Evolutionary conservation across 2,329 filamentous ascomycete genomes (phyloP).

Genomic region (Colletotrichum gigasporum): DNA sequence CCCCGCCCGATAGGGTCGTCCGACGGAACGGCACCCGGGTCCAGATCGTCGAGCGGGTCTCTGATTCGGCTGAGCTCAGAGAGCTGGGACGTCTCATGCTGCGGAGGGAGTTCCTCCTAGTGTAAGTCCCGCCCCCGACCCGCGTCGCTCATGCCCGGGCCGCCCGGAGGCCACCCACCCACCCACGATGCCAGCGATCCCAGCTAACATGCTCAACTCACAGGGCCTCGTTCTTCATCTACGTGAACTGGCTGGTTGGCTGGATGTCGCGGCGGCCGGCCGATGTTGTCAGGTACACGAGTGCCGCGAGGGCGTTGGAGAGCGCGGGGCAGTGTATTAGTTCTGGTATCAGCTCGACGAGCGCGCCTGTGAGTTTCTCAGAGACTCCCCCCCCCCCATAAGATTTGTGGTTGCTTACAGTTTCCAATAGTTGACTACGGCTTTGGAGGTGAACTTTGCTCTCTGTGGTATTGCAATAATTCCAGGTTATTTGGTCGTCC

Average conservation of each 20-base stretch:
- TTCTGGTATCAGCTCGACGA: constrained; percentile 43
- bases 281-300: constrained; percentile 38
- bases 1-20: constrained; percentile 39
- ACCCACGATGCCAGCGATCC: too few relatives aligned
- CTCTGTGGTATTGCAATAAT: neutral
- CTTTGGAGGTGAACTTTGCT: constrained; percentile 4
- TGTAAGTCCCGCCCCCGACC: constrained; percentile 5
- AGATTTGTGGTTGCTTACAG: neutral
- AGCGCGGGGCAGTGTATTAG: constrained; percentile 39
- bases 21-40: constrained; percentile 38
- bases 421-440: neutral
- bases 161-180: too few relatives aligned
- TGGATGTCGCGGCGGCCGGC: constrained; percentile 36
- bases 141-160: neutral
- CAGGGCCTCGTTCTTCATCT: constrained; percentile 36
- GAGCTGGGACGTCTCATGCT: constrained; percentile 33
- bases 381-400: too few relatives aligned
- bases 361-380: constrained; percentile 29
- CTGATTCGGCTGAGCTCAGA: constrained; percentile 36
- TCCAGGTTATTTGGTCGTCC: neutral
- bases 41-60: constrained; percentile 33
- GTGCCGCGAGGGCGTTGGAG: constrained; percentile 38
- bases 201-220: neutral
- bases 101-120: constrained; percentile 35
- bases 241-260: constrained; percentile 40